Percentiles rank a stretch among this genome's conserved stretches.
phyloP scores from a whole-genome alignment of 495 filamentous ascomycete genomes.

The Trichoderma asperelloides region DNA sequence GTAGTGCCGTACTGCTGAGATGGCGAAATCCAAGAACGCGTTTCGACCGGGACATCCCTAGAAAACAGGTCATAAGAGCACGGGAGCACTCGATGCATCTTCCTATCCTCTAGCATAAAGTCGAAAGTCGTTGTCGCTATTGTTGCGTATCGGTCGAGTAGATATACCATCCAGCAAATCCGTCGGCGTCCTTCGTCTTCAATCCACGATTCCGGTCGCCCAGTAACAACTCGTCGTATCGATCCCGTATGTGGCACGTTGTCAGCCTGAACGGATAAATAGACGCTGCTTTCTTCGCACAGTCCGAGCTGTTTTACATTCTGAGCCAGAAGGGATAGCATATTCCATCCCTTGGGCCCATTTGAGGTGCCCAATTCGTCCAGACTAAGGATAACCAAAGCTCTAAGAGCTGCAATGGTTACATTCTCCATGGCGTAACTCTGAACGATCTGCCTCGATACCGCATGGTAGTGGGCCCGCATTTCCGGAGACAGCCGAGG shows the following conservation, averaged over 20 bases:
- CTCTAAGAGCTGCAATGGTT: constrained; percentile 77
- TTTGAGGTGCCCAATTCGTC: constrained; percentile 73
- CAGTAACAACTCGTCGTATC: constrained; percentile 72
- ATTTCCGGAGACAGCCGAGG: constrained; percentile 57
- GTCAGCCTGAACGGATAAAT: constrained; percentile 63
- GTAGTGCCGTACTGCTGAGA: constrained; percentile 29
- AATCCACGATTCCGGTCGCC: constrained; percentile 66
- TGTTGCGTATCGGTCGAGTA: constrained; percentile 81
- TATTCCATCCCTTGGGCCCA: constrained; percentile 80
- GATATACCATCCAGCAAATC: constrained; percentile 88
- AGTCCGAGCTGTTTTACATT: constrained; percentile 81
- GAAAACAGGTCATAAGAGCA: constrained; percentile 77
- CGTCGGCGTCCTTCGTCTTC: constrained; percentile 78
- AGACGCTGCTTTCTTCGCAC: constrained; percentile 67
- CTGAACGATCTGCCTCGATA: constrained; percentile 75
- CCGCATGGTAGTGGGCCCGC: constrained; percentile 62
- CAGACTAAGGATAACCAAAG: constrained; percentile 71
- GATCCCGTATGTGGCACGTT: constrained; percentile 71
- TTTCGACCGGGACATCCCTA: constrained; percentile 73
- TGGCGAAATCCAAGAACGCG: constrained; percentile 63
- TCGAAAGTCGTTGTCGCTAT: constrained; percentile 78
- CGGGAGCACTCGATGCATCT: constrained; percentile 77
- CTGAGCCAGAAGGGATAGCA: constrained; percentile 75
- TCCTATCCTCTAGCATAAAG: constrained; percentile 76
- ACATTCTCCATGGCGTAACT: constrained; percentile 79